Base-by-base conservation (phyloP, 495 filamentous ascomycete species). In the Podospora pseudopauciseta region DNA sequence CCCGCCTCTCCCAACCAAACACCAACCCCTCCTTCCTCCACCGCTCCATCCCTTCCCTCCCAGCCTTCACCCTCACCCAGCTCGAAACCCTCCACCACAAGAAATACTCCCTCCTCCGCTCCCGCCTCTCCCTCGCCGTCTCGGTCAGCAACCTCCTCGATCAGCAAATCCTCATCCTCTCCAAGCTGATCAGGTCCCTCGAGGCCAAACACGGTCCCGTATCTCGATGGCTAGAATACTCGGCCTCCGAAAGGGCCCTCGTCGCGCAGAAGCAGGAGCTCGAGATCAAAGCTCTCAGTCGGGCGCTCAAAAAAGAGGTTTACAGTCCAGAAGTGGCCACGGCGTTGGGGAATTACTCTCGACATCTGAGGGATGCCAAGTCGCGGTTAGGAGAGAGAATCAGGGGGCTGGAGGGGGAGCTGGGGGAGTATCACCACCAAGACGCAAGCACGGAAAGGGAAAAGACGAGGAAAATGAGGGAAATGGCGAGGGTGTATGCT, bases 131-230 rank as follows among this genome's bases (percentile, higher is more conserved):
- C n/a, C 67, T 74, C 27, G 70, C 77, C 3, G 60, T 76, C 5
- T 34, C 71, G 6, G 74, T 82, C 0, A 63, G 73, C 0, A 58
- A 49, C 1, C 75, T 84, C 4, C 74, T 83, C 0, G 26, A 69
- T 6, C 67, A 63, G 1, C 76, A 79, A 54, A 72, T 78, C 0
- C 62, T 65, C 0, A 73, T 75, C 5, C 65, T 86, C 0, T 39
- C 75, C 0, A 72, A 74, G 3, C 74, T 85, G 0, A 26, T 82
- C 15, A 75, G 75, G 39, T 53, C 75, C 0, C 77, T 85, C 1
- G 80, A 82, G 53, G 72, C 78, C 1, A 91, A 90, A 71, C 89
- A 93, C 78, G 90, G 90, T 54, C 77, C 84, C 3, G 70, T 91
- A 3, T 84, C 90, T 6, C 81, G 89, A 5, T 85, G 86, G 63